phyloP scores from a whole-genome alignment of 768 basidiomycete genomes.

The Trametes maxima region DNA sequence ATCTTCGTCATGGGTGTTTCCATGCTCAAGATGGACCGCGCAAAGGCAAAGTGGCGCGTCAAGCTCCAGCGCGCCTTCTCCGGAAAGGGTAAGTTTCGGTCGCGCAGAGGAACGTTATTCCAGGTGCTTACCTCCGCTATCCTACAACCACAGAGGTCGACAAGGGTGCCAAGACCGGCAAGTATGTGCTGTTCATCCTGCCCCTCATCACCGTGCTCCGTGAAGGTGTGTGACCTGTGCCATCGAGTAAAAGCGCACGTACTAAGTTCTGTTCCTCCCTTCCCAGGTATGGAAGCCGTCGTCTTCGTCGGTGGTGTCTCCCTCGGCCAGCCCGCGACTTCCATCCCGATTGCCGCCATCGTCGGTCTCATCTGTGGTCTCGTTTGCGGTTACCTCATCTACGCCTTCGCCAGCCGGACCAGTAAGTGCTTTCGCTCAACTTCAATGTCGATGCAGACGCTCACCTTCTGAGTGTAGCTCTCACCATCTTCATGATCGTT shows the following conservation, averaged over 20 bases:
- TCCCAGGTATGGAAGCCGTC: constrained; percentile 79
- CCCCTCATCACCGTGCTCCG: constrained; percentile 91
- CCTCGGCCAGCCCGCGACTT: constrained; percentile 74
- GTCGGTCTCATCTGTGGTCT: constrained; percentile 81
- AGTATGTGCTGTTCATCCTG: constrained; percentile 88
- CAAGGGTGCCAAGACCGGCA: constrained; percentile 54
- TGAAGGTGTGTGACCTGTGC: constrained; percentile 57
- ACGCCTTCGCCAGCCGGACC: constrained; percentile 74
- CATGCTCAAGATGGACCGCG: constrained; percentile 94
- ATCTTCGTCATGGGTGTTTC: constrained; percentile 93
- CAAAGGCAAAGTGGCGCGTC: constrained; percentile 92
- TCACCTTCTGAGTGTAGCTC: constrained; percentile 42
- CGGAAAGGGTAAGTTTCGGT: constrained; percentile 46
- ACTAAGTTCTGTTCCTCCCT: not conserved
- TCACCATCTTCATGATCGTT: constrained; percentile 84
- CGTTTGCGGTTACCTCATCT: constrained; percentile 73
- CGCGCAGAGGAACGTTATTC: no score
- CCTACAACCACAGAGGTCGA: constrained; percentile 42
- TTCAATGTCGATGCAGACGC: not conserved
- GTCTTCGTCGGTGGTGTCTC: constrained; percentile 95
- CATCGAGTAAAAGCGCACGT: no score
- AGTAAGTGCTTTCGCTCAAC: constrained; percentile 45
- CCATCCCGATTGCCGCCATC: constrained; percentile 91
- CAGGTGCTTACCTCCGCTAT: not conserved
- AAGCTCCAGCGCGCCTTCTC: constrained; percentile 84